These are phyloP conservation scores for Puccinia coronata DNA, from an alignment of 1,284 basidiomycete genomes.

Conservation along the genomic window DNA sequence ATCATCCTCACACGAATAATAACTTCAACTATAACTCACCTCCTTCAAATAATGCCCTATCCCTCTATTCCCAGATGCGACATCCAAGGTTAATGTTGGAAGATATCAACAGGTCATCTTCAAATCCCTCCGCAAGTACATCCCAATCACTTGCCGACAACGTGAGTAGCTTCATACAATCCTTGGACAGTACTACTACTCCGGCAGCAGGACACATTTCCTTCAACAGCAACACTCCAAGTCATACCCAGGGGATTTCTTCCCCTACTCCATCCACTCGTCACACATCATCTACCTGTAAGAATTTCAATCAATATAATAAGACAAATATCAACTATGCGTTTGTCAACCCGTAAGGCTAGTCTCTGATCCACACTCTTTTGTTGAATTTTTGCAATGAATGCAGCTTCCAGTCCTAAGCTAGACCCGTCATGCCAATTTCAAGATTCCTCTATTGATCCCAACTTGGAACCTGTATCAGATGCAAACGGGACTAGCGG, in stretches of 20 bases:
- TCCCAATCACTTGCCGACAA: not conserved
- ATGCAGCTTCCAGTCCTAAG: slow-evolving; percentile 6
- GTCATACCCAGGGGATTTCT: not conserved
- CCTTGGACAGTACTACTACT: not conserved
- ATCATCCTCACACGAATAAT: slow-evolving; percentile 2
- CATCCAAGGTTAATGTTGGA: slow-evolving; percentile 41
- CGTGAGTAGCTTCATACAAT: not conserved
- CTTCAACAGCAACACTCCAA: slow-evolving; percentile 19
- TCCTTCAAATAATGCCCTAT: slow-evolving; percentile 14
- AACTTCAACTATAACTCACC: slow-evolving; percentile 16
- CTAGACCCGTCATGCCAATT: not conserved
- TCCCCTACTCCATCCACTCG: slow-evolving; percentile 12
- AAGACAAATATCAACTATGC: not conserved
- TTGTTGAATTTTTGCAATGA: no score
- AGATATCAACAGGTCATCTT: slow-evolving; percentile 9
- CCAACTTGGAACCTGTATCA: slow-evolving; percentile 28
- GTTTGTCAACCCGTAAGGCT: not conserved
- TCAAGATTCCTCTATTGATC: slow-evolving; percentile 33
- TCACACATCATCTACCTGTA: slow-evolving; percentile 9
- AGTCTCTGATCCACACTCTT: not conserved
- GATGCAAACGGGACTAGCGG: not conserved
- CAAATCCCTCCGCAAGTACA: not conserved
- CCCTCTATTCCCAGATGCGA: slow-evolving; percentile 23
- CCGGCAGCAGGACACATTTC: not conserved
- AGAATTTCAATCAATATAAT: not conserved